Evolutionary conservation across 2,329 filamentous ascomycete species (phyloP).

Genomic region (Epichloe coenophiala): DNA sequence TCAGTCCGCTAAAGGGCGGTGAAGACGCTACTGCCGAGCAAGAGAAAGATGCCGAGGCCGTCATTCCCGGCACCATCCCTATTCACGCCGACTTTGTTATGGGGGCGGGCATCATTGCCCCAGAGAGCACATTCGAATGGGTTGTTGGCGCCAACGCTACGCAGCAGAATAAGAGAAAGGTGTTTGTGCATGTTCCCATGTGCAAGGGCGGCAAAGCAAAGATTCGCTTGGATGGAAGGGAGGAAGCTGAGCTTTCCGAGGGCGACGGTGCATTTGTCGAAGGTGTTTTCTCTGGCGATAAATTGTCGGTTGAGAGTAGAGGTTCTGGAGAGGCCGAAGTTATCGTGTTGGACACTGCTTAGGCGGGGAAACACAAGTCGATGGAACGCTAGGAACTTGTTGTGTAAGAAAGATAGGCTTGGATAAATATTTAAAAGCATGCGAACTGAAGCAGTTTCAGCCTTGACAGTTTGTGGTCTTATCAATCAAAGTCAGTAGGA

Average conservation of each 20-base stretch:
- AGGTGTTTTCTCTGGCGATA: conserved; percentile 48
- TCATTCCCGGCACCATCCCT: conserved; percentile 55
- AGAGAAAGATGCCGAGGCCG: conserved; percentile 50
- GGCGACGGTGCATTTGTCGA: conserved; percentile 74
- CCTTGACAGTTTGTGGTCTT: too few relatives aligned
- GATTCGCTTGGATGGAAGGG: conserved; percentile 52
- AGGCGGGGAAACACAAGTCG: background rate
- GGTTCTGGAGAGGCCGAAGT: conserved; percentile 58
- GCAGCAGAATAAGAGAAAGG: conserved; percentile 46
- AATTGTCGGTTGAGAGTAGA: conserved; percentile 50
- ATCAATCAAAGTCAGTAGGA: too few relatives aligned
- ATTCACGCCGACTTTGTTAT: conserved; percentile 78
- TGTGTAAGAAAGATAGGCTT: background rate
- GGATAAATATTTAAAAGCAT: too few relatives aligned
- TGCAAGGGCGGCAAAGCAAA: conserved; percentile 61
- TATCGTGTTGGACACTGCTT: conserved; percentile 49
- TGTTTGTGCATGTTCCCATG: conserved; percentile 74
- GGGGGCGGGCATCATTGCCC: conserved; percentile 60
- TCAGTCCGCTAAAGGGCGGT: conserved; percentile 61
- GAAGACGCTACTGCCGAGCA: conserved; percentile 44
- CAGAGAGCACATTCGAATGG: conserved; percentile 55
- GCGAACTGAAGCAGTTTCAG: too few relatives aligned
- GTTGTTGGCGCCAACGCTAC: conserved; percentile 48
- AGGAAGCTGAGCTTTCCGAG: conserved; percentile 52
- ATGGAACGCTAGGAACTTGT: background rate